Conservation (phyloP, 768 basidiomycete genomes). For the Tulasnella sp. region DNA sequence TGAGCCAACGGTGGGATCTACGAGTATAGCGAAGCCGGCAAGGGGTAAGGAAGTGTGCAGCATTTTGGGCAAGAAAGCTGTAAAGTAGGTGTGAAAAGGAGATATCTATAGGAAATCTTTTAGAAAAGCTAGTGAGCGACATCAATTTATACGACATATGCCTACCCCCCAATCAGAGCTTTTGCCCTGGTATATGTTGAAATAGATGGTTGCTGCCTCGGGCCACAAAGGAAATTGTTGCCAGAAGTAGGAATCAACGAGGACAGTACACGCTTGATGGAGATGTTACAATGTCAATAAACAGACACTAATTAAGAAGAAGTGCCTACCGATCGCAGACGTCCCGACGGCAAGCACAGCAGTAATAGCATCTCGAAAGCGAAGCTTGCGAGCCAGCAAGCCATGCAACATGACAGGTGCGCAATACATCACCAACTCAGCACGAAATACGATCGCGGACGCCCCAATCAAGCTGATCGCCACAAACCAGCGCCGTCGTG, state of each 20-base stretch:
- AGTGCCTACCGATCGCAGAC: conserved; percentile 28
- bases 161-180: conserved; percentile 87
- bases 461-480: conserved; percentile 56
- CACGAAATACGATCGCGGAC: conserved; percentile 61
- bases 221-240: conserved; percentile 66
- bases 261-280: conserved; percentile 43
- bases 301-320: neutral
- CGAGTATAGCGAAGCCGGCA: conserved; percentile 39
- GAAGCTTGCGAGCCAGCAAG: conserved; percentile 34
- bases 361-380: conserved; percentile 36
- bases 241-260: conserved; percentile 86
- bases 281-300: neutral
- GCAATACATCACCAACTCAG: conserved; percentile 65
- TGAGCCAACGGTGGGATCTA: conserved; percentile 40
- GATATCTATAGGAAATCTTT: conserved; percentile 43
- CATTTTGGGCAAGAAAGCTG: conserved; percentile 62
- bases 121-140: neutral
- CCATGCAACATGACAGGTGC: conserved; percentile 49
- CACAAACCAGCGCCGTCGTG: conserved; percentile 25
- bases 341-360: conserved; percentile 42
- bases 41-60: conserved; percentile 56
- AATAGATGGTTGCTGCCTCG: conserved; percentile 65
- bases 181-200: conserved; percentile 82
- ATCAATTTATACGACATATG: conserved; percentile 14
- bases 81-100: conserved; percentile 57